Percentiles rank a stretch among this genome's conserved stretches.
Evolutionary conservation across 2,329 filamentous ascomycete species (phyloP).

Genomic region (Aspergillus floridensis): DNA sequence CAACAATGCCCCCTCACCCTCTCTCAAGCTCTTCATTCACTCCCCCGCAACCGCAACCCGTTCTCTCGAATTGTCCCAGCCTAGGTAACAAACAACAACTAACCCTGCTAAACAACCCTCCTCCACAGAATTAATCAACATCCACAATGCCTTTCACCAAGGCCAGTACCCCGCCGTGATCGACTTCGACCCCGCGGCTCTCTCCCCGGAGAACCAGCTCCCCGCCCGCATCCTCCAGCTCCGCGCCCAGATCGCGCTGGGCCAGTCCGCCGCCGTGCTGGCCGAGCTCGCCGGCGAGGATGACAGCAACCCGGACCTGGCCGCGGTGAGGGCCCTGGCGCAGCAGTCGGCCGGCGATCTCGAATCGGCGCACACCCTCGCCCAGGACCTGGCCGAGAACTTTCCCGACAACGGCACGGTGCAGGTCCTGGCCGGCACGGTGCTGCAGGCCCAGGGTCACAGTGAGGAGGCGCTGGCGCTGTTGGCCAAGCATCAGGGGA

Average conservation of each 20-base stretch:
- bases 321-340: slow-evolving; percentile 74
- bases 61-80: no score
- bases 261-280: slow-evolving; percentile 71
- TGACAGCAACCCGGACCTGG: slow-evolving; percentile 64
- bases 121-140: slow-evolving; percentile 61
- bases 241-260: slow-evolving; percentile 78
- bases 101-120: slow-evolving; percentile 4
- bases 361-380: slow-evolving; percentile 60
- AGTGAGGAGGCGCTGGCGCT: slow-evolving; percentile 81
- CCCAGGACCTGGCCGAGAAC: slow-evolving; percentile 66
- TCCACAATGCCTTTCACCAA: slow-evolving; percentile 65
- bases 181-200: slow-evolving; percentile 76
- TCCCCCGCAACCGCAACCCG: background rate
- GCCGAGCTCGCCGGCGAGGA: slow-evolving; percentile 64
- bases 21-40: no score
- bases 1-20: background rate
- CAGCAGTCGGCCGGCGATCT: slow-evolving; percentile 60
- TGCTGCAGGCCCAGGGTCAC: slow-evolving; percentile 75
- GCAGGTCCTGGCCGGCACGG: slow-evolving; percentile 76
- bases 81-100: background rate
- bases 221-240: slow-evolving; percentile 75
- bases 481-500: slow-evolving; percentile 80
- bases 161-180: slow-evolving; percentile 84
- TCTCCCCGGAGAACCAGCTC: slow-evolving; percentile 74
- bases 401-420: slow-evolving; percentile 73